Evolutionary conservation across 257 asterid species (phyloP), one percentile per base, ranked within the genome.

Genomic region (Nicotiana sylvestris): DNA sequence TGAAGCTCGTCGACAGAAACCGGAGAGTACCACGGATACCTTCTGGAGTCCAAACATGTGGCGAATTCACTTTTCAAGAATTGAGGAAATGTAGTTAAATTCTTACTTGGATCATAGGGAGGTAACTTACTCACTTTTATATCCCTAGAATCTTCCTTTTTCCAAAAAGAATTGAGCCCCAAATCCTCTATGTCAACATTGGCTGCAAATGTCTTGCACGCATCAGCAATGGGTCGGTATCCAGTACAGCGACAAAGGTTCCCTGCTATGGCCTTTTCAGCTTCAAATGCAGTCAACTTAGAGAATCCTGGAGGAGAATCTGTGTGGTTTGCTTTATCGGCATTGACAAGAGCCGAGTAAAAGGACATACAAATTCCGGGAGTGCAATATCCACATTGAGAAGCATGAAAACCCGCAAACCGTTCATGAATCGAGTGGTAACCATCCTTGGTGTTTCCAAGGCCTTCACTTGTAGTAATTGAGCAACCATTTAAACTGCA

Each of bases 351-450:
- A 9, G 95, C 92, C 8, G 97, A 89, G 87, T 85, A 91, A 58
- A 93, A 82, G 6, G 98, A 93, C 86, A 93, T 78, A 85, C 97
- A 93, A 90, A 93, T 90, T 83, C 97, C 98, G 4, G 97, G 95
- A 37, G 93, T 93, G 89, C 97, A 93, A 81, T 85, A 93, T 32
- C 98, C 98, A 83, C 98, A 92, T 60, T 93, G 97, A 84, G 97
- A 90, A 80, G 97, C 97, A 79, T 93, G 98, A 79, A 93, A 93
- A 29, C 95, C 98, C 2, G 95, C 82, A 85, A 93, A 90, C 29
- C 95, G 85, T 88, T 92, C 88, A 81, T 93, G 98, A 84, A 93
- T 87, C 25, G 95, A 89, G 84, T 93, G 98, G 81, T 90, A 92
- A 33, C 98, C 95, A 53, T 84, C 89, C 87, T 85, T 90, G 68